Conservation (phyloP, 345 rosid species). For the Syzygium oleosum region DNA sequence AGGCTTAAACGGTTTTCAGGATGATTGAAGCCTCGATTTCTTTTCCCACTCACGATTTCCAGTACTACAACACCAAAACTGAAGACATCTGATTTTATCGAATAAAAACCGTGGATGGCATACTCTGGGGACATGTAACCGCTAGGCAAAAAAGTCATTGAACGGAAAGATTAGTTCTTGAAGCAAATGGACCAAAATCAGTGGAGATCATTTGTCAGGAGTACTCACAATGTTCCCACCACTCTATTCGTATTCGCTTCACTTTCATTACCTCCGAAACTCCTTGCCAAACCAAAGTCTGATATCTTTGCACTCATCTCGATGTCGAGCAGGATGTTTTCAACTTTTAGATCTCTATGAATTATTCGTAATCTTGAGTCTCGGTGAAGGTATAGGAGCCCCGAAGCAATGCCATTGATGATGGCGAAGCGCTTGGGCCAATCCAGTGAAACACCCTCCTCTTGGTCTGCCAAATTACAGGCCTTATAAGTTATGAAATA, state of each 20-base stretch:
- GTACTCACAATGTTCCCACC: background rate
- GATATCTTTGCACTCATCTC: background rate
- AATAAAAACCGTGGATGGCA: slow-evolving; percentile 7
- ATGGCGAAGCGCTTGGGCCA: background rate
- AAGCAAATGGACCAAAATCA: background rate
- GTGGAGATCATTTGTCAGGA: background rate
- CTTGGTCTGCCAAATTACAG: background rate
- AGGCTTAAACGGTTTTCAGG: background rate
- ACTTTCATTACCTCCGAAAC: background rate
- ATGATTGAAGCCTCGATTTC: slow-evolving; percentile 12
- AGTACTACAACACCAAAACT: slow-evolving; percentile 23
- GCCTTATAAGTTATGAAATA: background rate
- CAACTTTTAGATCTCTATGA: slow-evolving; percentile 1
- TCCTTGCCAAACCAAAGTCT: background rate
- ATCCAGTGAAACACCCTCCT: background rate
- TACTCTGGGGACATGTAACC: slow-evolving; percentile 33
- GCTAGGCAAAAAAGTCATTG: background rate
- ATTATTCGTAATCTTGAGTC: slow-evolving; percentile 18
- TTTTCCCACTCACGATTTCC: slow-evolving; percentile 21
- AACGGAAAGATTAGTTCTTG: background rate
- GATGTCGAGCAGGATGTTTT: background rate
- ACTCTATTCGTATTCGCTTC: background rate
- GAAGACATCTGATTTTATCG: slow-evolving; percentile 20
- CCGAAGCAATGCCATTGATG: background rate
- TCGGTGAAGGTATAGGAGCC: slow-evolving; percentile 12